Conservation (phyloP, 2,329 filamentous ascomycete genomes). For the Penicillium rolfsii region DNA sequence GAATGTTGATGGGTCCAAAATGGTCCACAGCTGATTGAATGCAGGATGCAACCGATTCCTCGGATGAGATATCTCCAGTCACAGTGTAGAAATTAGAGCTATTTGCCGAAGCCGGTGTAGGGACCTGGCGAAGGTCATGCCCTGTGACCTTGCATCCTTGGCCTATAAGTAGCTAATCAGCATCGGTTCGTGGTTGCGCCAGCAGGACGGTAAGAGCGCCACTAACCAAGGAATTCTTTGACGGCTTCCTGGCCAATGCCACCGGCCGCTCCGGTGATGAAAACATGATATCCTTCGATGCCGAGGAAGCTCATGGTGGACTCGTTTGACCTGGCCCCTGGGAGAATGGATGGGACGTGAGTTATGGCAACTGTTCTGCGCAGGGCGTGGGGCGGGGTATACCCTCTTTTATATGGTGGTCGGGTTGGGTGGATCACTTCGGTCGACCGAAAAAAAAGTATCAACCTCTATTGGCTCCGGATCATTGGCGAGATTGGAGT, state of each 20-base stretch:
- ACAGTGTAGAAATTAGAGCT: slow-evolving; percentile 43
- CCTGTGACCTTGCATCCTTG: slow-evolving; percentile 59
- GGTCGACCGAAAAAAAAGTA: neutral
- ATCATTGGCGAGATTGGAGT: neutral
- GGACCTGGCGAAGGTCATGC: slow-evolving; percentile 49
- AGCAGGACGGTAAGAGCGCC: neutral
- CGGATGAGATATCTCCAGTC: slow-evolving; percentile 54
- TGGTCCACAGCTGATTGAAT: slow-evolving; percentile 47
- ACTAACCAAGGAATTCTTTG: slow-evolving; percentile 56
- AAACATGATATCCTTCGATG: slow-evolving; percentile 56
- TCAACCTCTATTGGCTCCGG: slow-evolving; percentile 3
- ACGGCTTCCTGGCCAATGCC: slow-evolving; percentile 57
- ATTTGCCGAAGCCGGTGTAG: slow-evolving; percentile 34
- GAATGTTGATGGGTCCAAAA: slow-evolving; percentile 57
- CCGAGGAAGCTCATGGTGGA: slow-evolving; percentile 50
- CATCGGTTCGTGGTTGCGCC: neutral
- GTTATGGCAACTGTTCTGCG: neutral
- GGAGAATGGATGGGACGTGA: neutral
- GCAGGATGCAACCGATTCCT: slow-evolving; percentile 49
- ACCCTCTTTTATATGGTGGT: neutral
- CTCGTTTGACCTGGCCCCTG: neutral
- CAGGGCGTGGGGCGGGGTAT: slow-evolving; percentile 4
- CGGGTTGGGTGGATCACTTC: neutral
- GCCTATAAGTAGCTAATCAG: slow-evolving; percentile 36
- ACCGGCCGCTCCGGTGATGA: slow-evolving; percentile 58